A percentile compares a stretch with the other conserved stretches of the same genome.
phyloP scores from a whole-genome alignment of 768 basidiomycete species.

The Russula griseocarnosa region DNA sequence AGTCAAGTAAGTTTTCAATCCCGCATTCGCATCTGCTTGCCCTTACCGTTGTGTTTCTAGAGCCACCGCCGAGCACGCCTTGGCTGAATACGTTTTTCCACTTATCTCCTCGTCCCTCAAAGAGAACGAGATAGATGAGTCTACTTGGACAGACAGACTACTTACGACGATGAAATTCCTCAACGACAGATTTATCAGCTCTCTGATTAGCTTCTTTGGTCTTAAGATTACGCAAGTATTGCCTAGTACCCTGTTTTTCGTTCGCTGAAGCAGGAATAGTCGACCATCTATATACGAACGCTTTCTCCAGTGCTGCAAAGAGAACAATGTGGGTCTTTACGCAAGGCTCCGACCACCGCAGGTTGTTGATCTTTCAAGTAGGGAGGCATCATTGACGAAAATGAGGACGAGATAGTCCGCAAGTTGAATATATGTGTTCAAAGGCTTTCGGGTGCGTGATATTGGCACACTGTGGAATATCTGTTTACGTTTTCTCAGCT shows the following conservation, averaged over 20 bases:
- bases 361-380: constrained; percentile 34
- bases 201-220: constrained; percentile 57
- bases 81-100: constrained; percentile 78
- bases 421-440: constrained; percentile 54
- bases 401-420: constrained; percentile 60
- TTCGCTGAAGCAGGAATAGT: constrained; percentile 35
- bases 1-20: constrained; percentile 45
- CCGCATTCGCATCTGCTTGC: not conserved
- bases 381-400: constrained; percentile 88
- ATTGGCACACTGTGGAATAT: not conserved
- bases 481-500: constrained; percentile 34
- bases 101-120: constrained; percentile 51
- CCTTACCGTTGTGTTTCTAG: constrained; percentile 35
- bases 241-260: not conserved
- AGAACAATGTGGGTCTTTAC: constrained; percentile 69
- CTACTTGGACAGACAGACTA: constrained; percentile 79
- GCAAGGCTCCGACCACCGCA: constrained; percentile 1
- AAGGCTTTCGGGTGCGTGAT: constrained; percentile 56
- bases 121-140: constrained; percentile 65
- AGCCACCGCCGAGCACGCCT: constrained; percentile 57
- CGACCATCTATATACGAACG: constrained; percentile 68
- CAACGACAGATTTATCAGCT: constrained; percentile 52
- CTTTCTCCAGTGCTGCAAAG: constrained; percentile 68
- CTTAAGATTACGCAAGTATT: constrained; percentile 57
- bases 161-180: constrained; percentile 68